phyloP scores from a whole-genome alignment of 2,329 filamentous ascomycete species.

The Monilinia fructigena region DNA sequence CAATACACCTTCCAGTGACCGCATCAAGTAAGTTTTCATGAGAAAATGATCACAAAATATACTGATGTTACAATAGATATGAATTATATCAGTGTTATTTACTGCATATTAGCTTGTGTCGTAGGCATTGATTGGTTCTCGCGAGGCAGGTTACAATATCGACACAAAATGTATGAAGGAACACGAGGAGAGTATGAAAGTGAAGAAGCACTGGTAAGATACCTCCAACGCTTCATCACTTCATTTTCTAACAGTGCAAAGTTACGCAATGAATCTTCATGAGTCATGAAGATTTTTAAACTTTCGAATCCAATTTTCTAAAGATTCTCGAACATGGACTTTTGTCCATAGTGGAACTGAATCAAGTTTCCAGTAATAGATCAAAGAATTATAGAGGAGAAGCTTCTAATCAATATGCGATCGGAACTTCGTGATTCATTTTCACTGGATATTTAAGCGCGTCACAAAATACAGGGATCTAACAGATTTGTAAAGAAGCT shows the following conservation, averaged over 20 bases:
- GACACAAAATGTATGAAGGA: slow-evolving; percentile 2
- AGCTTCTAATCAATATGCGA: neutral
- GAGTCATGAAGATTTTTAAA: neutral
- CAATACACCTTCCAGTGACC: slow-evolving; percentile 18
- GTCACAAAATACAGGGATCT: neutral
- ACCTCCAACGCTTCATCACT: neutral
- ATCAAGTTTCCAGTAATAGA: neutral
- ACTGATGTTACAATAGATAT: slow-evolving; percentile 11
- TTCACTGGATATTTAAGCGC: too few species aligned
- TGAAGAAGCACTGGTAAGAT: slow-evolving; percentile 16
- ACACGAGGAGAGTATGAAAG: neutral
- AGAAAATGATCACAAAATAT: neutral
- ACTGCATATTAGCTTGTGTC: slow-evolving; percentile 6
- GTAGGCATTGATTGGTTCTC: slow-evolving; percentile 14
- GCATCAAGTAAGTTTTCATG: slow-evolving; percentile 17
- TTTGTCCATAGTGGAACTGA: neutral
- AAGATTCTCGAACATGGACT: neutral
- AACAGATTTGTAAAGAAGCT: neutral
- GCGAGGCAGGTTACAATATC: slow-evolving; percentile 18
- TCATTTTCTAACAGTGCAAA: neutral
- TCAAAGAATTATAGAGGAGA: neutral
- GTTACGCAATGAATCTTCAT: neutral
- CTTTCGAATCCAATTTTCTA: neutral
- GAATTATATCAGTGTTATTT: slow-evolving; percentile 23
- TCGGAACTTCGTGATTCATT: too few species aligned